Base-by-base conservation (phyloP, 2,329 filamentous ascomycete genomes). In the Alternaria conjuncta region DNA sequence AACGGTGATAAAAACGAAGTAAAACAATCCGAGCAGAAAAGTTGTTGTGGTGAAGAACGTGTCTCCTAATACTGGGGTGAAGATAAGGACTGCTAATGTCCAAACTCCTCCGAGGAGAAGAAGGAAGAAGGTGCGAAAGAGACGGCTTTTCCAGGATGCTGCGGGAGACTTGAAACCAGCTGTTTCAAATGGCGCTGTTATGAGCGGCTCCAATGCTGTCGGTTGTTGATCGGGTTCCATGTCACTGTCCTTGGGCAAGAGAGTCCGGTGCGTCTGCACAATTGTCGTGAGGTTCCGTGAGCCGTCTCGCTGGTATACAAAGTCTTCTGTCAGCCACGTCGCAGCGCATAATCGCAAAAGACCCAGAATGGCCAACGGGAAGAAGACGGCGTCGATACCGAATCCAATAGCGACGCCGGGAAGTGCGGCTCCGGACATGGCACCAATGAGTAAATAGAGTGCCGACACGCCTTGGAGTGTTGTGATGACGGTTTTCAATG, bases 301-400 rank as follows among this genome's bases (percentile, higher is more conserved):
- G 7, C 26, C 43, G 12, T 6, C 7, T 21, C 36, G 15, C 13
- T 49, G 28, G 58, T 67, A 71, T 10, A 55, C 41, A 28, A 61
- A 65, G 36, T 71, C 66, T 8, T 72, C 66, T 4, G 63, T 57
- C 8, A 71, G 55, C 69, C 68, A 72, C 3, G 32, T 44, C 0
- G 61, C 66, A 11, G 66, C 66, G 21, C 47, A 64, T 20, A 72
- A 55, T 15, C 66, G 60, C 11, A 69, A 26, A 15, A 68, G 60
- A 6, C 66, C 68, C 0, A 71, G 20, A 7, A 71, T 55, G 3
- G 66, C 54, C 10, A 71, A 36, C 13, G 65, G 64, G 43, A 55
- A 63, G 44, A 70, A 70, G 6, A 69, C 11, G 2, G 45, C 55
- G 21, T 59, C 62, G 12, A 65, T 25, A 1, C 41, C 59, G 6